Evolutionary conservation across 2,329 filamentous ascomycete species (phyloP), one percentile per base, ranked within the genome.

Genomic region (Penicillium olsonii): DNA sequence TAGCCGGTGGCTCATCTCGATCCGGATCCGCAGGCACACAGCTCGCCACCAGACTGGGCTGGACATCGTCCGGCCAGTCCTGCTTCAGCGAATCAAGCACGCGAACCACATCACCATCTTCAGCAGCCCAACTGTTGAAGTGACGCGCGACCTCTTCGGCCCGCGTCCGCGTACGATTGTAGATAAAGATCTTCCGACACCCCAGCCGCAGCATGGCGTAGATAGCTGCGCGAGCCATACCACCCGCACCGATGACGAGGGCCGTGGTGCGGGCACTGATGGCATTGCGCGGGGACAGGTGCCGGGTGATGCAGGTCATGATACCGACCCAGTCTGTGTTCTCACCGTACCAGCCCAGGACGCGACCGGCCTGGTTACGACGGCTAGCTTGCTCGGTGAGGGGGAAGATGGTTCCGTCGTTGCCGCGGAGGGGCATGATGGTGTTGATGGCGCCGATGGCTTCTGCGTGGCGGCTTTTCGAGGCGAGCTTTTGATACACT

Each of bases 131-230:
- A 56, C 64, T 79, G 72, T 82, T 84, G 67, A 90, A 92, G 62
- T 92, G 87, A 0, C 75, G 71, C 1, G 85, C 87, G 0, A 92
- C 77, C 31, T 80, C 83, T 46, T 84, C 77, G 0, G 88, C 87
- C 42, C 86, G 86, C n/a, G 77, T 75, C 2, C 78, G 54, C 0
- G 87, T 91, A 22, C 88, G 79, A 61, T 92, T 92, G 66, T 82
- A 85, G 18, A 92, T 80, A 56, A 87, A 84, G 40, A 92, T 87
- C 56, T 88, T 87, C 52, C 83, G 83, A 41, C 90, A 87, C 3
- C 88, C 88, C 7, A 92, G 76, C 59, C 88, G 87, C 19, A 92
- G 77, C 81, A 92, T 84, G 1, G 88, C 84, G 59, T 92, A 92
- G 2, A 90, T 81, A 2, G 87, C 86, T 3, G 88, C 87, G 52